phyloP scores from a whole-genome alignment of 2,329 filamentous ascomycete species.

The Epicoccum nigrum region DNA sequence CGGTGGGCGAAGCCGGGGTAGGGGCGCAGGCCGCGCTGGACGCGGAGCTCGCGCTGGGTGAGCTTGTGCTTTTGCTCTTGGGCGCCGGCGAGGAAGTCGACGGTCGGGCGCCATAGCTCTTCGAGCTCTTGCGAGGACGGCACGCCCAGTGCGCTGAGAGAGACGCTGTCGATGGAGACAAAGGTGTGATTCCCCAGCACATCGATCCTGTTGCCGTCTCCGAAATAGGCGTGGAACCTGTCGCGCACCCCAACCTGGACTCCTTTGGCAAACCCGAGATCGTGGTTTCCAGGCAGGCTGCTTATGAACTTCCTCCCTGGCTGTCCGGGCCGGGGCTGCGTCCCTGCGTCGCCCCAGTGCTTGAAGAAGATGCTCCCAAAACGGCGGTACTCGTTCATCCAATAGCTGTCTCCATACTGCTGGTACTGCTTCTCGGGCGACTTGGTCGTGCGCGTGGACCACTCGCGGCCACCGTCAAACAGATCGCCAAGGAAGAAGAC shows the following conservation, averaged over 20 bases:
- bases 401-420: slow-evolving; percentile 80
- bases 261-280: slow-evolving; percentile 86
- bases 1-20: slow-evolving; percentile 64
- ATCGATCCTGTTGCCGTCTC: slow-evolving; percentile 88
- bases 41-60: slow-evolving; percentile 70
- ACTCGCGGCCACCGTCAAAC: slow-evolving; percentile 95
- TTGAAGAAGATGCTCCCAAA: slow-evolving; percentile 87
- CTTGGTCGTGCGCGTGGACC: slow-evolving; percentile 68
- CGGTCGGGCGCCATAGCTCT: slow-evolving; percentile 74
- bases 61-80: slow-evolving; percentile 69
- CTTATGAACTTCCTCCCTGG: slow-evolving; percentile 79
- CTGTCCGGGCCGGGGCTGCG: slow-evolving; percentile 62
- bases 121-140: slow-evolving; percentile 57
- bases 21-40: slow-evolving; percentile 65
- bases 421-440: slow-evolving; percentile 72
- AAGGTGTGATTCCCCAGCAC: slow-evolving; percentile 94
- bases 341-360: slow-evolving; percentile 66
- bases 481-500: slow-evolving; percentile 91
- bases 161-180: slow-evolving; percentile 88
- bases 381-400: slow-evolving; percentile 83
- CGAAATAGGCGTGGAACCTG: slow-evolving; percentile 87
- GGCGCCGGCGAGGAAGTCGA: slow-evolving; percentile 75
- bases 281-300: slow-evolving; percentile 91
- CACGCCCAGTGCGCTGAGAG: slow-evolving; percentile 75
- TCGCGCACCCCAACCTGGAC: slow-evolving; percentile 81